Percentiles rank a stretch among this genome's conserved stretches.
phyloP scores from a whole-genome alignment of 768 basidiomycete species.

The Russula sp. region DNA sequence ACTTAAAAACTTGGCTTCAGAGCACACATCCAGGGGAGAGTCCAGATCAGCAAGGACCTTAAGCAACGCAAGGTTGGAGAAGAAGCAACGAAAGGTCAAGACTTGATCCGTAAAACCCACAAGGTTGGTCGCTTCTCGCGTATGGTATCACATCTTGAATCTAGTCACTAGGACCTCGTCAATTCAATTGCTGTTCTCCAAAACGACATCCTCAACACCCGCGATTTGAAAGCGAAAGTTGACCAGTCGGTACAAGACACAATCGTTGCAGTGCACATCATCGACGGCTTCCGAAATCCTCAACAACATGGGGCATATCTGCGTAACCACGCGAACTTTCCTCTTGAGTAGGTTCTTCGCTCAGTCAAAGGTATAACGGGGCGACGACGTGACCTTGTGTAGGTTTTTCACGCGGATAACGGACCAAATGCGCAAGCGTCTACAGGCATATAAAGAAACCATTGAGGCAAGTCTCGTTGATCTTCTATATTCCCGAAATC shows the following conservation, averaged over 20 bases:
- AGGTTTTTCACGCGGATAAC: slow-evolving; percentile 75
- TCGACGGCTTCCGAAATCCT: slow-evolving; percentile 76
- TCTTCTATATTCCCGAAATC: not conserved
- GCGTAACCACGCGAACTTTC: slow-evolving; percentile 78
- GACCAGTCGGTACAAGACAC: slow-evolving; percentile 80
- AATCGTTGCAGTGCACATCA: slow-evolving; percentile 68
- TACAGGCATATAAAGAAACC: slow-evolving; percentile 76
- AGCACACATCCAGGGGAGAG: slow-evolving; percentile 67
- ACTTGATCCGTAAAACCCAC: slow-evolving; percentile 61
- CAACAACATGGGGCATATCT: slow-evolving; percentile 67
- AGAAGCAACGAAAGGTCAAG: slow-evolving; percentile 70
- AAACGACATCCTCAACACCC: slow-evolving; percentile 61
- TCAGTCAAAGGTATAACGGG: not conserved
- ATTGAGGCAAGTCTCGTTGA: slow-evolving; percentile 51
- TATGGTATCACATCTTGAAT: not conserved
- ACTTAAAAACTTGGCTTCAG: slow-evolving; percentile 39
- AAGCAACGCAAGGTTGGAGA: slow-evolving; percentile 73
- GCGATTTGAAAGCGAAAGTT: slow-evolving; percentile 69
- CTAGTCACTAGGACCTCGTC: slow-evolving; percentile 54
- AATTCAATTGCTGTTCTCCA: slow-evolving; percentile 60
- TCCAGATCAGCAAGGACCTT: slow-evolving; percentile 77
- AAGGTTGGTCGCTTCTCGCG: slow-evolving; percentile 46
- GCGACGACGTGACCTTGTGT: not conserved
- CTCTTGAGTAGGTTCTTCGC: slow-evolving; percentile 59
- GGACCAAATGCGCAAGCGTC: slow-evolving; percentile 64